Evolutionary conservation across 495 filamentous ascomycete species (phyloP).

Genomic region (Lasiosphaeria hispida): DNA sequence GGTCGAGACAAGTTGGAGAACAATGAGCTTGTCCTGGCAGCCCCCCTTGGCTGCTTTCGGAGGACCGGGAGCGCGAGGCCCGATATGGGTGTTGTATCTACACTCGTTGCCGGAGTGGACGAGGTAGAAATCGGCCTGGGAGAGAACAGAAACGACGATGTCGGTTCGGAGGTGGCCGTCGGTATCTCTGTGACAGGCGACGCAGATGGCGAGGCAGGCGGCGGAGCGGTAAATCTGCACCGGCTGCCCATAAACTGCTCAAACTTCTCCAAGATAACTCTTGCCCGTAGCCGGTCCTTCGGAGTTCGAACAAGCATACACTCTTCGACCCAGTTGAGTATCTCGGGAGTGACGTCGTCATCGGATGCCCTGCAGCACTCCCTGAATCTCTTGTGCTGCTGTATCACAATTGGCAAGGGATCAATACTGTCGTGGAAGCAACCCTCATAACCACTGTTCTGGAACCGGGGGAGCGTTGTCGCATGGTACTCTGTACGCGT

Average conservation of each 20-base stretch:
- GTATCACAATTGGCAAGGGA: slow-evolving; percentile 29
- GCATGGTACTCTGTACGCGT: slow-evolving; percentile 29
- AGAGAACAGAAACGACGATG: not conserved
- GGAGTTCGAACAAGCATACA: slow-evolving; percentile 18
- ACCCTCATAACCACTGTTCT: slow-evolving; percentile 27
- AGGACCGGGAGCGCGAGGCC: too few species aligned
- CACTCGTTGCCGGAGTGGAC: too few species aligned
- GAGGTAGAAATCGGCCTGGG: not conserved
- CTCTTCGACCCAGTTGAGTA: slow-evolving; percentile 25
- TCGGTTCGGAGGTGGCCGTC: not conserved
- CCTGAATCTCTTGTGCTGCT: slow-evolving; percentile 26
- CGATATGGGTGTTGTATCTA: too few species aligned
- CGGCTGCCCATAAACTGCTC: not conserved
- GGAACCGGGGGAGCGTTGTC: slow-evolving; percentile 15
- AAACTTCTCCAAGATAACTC: slow-evolving; percentile 8
- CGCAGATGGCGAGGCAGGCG: not conserved
- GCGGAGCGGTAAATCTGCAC: not conserved
- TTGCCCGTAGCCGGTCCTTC: not conserved
- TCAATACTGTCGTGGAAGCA: slow-evolving; percentile 46
- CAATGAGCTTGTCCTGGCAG: too few species aligned
- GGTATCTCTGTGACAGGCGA: not conserved
- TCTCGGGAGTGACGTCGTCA: slow-evolving; percentile 22
- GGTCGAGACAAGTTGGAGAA: too few species aligned
- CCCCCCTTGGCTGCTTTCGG: too few species aligned
- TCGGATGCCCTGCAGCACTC: slow-evolving; percentile 14